Evolutionary conservation across 2,329 filamentous ascomycete genomes (phyloP).

Genomic region (Alternaria triticimaculans): DNA sequence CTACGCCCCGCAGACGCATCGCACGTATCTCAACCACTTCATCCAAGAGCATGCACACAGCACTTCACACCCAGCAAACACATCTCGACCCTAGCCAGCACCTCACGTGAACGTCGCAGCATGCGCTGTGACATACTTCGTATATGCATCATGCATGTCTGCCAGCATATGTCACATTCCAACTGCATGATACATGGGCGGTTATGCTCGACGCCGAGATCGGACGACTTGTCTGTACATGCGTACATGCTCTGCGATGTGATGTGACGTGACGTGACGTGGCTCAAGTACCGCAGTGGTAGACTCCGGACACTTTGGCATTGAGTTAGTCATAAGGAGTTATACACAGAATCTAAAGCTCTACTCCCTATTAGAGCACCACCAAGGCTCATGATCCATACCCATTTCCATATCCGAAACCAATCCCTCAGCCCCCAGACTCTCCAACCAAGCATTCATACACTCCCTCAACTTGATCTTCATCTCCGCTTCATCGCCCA

Average conservation of each 20-base stretch:
- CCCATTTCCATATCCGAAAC: too few species aligned
- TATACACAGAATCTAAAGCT: too few species aligned
- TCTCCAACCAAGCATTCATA: too few species aligned
- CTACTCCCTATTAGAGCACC: too few species aligned
- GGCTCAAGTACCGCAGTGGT: background rate
- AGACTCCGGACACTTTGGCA: background rate
- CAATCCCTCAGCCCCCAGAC: too few species aligned
- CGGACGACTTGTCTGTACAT: background rate
- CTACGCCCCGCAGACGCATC: background rate
- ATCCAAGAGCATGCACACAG: background rate
- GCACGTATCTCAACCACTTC: background rate
- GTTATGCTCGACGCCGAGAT: background rate
- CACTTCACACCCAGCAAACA: background rate
- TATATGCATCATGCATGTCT: background rate
- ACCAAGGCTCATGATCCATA: too few species aligned
- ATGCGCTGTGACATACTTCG: conserved; percentile 4
- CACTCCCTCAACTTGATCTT: too few species aligned
- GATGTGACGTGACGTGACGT: background rate
- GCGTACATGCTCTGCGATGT: background rate
- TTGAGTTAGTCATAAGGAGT: too few species aligned
- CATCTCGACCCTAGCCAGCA: background rate
- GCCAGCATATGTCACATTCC: background rate
- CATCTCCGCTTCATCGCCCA: too few species aligned
- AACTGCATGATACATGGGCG: background rate
- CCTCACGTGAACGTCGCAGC: conserved; percentile 8